Conservation (phyloP, 345 rosid genomes). For the Moricandia arvensis region DNA sequence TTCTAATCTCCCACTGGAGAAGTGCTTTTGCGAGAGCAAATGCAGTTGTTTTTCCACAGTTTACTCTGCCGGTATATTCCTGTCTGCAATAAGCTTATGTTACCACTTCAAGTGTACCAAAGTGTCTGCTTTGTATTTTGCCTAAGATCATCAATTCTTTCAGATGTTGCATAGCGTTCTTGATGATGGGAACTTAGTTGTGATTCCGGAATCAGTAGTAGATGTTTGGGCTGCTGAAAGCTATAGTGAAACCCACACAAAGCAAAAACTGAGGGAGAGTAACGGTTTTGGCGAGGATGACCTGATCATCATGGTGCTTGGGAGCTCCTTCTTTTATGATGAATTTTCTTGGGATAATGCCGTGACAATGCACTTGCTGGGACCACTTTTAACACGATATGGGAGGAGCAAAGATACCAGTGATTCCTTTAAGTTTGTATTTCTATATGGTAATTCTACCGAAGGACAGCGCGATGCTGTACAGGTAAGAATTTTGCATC, state of each 20-base stretch:
- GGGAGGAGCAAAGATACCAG: constrained; percentile 60
- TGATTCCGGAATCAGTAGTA: constrained; percentile 83
- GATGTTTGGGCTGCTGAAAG: constrained; percentile 93
- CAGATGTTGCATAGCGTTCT: constrained; percentile 93
- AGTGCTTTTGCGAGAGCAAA: constrained; percentile 71
- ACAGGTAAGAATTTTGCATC: constrained; percentile 51
- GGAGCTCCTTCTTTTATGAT: constrained; percentile 74
- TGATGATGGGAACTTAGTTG: constrained; percentile 95
- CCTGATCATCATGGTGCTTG: constrained; percentile 74
- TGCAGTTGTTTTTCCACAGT: constrained; percentile 78
- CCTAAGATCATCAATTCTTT: constrained; percentile 39
- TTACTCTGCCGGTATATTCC: constrained; percentile 65
- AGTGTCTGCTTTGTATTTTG: constrained; percentile 28
- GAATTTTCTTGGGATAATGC: constrained; percentile 84
- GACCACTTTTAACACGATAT: constrained; percentile 74
- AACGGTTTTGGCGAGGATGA: constrained; percentile 62
- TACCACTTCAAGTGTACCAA: constrained; percentile 1
- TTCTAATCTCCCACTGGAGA: constrained; percentile 74
- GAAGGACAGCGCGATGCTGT: constrained; percentile 60
- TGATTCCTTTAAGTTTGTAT: constrained; percentile 69
- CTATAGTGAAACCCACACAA: constrained; percentile 57
- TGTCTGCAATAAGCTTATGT: constrained; percentile 16
- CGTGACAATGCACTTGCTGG: constrained; percentile 70
- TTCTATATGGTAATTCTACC: constrained; percentile 78
- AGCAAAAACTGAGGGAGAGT: constrained; percentile 56